Evolutionary conservation across 108 stramenopile genomes (phyloP), one percentile per base, ranked within the genome.

Genomic region (Chaetoceros tenuissimus): DNA sequence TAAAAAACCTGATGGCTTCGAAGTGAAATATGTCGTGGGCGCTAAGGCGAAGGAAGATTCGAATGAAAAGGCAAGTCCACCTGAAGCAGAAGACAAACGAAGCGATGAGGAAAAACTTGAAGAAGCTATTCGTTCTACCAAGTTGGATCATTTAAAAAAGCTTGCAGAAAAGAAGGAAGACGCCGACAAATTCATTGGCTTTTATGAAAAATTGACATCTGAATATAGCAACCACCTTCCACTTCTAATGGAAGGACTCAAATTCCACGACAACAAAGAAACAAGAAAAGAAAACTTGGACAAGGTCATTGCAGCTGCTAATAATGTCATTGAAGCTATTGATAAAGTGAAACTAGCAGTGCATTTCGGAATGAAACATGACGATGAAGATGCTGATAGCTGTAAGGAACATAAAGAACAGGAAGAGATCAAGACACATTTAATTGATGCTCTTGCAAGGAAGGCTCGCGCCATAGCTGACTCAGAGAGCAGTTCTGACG

Each of bases 1-100:
- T 18, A 75, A 75, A 60, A 67, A 68, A 17, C 79, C 79, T 23
- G 64, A 63, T 40, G 79, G 79, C 20, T 80, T 63, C 28, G 34
- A 62, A 2, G 48, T 80, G 20, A 23, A 27, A 0, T 75, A 62
- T 46, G 23, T 62, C 18, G 68, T 75, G 2, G 71, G 67, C 2
- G 63, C 74, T 1, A 74, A 74, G 46, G 18, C 49, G 26, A 52
- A 65, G 28, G 62, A 63, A 26, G n/a, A 57, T 27, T 30, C 67
- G 13, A 24, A 19, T 16, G 63, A 68, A 10, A 57, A 48, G 16
- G 34, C 48, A 2, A 64, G 60, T 28, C n/a, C n/a, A n/a, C 63
- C 62, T 1, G 71, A 80, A 51, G 49, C 45, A 13, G 26, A 25
- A 26, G 79, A 80, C 59, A 64, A 72, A 29, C 67, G 79, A 23